These are phyloP conservation scores for Ganoderma leucocontextum DNA, from an alignment of 1,284 basidiomycete species.

Conservation along the genomic window DNA sequence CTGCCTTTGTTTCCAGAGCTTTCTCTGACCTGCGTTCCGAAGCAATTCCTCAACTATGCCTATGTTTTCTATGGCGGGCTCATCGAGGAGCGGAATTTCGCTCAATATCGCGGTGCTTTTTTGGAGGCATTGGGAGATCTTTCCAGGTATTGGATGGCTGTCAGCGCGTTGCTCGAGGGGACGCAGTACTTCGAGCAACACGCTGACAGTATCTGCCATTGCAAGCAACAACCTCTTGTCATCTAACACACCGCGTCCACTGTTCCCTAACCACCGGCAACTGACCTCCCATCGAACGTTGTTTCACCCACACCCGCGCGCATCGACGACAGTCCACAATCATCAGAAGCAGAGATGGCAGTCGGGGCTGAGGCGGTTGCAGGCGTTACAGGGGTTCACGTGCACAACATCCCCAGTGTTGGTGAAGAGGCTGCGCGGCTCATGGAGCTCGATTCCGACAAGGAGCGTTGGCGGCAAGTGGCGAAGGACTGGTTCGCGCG, in stretches of 20 bases:
- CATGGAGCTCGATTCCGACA: slow-evolving; percentile 90
- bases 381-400: slow-evolving; percentile 17
- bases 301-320: slow-evolving; percentile 49
- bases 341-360: slow-evolving; percentile 35
- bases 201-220: slow-evolving; percentile 53
- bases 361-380: slow-evolving; percentile 28
- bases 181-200: slow-evolving; percentile 48
- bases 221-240: slow-evolving; percentile 37
- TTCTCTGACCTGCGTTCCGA: not conserved
- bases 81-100: slow-evolving; percentile 82
- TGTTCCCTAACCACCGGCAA: slow-evolving; percentile 44
- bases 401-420: slow-evolving; percentile 67
- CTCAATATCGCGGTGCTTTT: slow-evolving; percentile 84
- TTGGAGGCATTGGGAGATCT: slow-evolving; percentile 97
- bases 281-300: slow-evolving; percentile 28
- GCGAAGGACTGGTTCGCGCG: slow-evolving; percentile 94
- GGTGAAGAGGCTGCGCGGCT: slow-evolving; percentile 87
- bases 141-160: slow-evolving; percentile 93
- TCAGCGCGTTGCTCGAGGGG: slow-evolving; percentile 73
- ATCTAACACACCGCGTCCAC: slow-evolving; percentile 32
- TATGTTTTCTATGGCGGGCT: slow-evolving; percentile 94
- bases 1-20: not conserved
- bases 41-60: slow-evolving; percentile 91
- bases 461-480: slow-evolving; percentile 90
- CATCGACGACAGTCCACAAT: slow-evolving; percentile 67